Conservation (phyloP, 345 rosid genomes). For the Eucalyptus camaldulensis region DNA sequence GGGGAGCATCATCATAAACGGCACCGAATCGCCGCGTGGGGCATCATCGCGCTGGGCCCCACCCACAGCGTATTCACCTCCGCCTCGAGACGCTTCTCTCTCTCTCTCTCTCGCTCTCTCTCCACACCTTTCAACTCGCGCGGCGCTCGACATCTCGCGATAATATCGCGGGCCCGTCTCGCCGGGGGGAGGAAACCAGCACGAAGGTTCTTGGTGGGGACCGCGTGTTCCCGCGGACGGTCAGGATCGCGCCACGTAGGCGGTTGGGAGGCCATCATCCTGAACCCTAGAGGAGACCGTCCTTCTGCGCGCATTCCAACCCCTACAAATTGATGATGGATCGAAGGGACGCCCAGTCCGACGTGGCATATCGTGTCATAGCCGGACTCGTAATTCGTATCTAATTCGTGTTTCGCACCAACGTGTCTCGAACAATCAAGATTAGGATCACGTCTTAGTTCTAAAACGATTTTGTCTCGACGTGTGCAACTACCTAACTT, state of each 20-base stretch:
- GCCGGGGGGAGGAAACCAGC: constrained; percentile 1
- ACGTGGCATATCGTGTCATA: not conserved
- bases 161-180: not conserved
- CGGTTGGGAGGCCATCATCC: not conserved
- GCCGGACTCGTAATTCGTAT: too few species aligned
- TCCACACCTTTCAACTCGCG: not conserved
- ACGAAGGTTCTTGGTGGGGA: constrained; percentile 6
- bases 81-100: not conserved
- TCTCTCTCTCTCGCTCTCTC: not conserved
- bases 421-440: not conserved
- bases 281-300: not conserved
- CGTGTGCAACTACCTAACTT: not conserved
- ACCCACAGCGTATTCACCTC: not conserved
- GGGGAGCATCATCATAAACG: constrained; percentile 3
- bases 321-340: not conserved
- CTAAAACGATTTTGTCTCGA: not conserved
- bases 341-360: not conserved
- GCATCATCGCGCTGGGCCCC: not conserved
- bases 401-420: too few species aligned
- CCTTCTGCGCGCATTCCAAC: not conserved
- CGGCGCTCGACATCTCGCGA: not conserved
- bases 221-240: not conserved
- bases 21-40: constrained; percentile 61
- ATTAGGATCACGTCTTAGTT: not conserved
- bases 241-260: not conserved